Base-by-base conservation (phyloP, 345 rosid genomes). In the Citrus medica region DNA sequence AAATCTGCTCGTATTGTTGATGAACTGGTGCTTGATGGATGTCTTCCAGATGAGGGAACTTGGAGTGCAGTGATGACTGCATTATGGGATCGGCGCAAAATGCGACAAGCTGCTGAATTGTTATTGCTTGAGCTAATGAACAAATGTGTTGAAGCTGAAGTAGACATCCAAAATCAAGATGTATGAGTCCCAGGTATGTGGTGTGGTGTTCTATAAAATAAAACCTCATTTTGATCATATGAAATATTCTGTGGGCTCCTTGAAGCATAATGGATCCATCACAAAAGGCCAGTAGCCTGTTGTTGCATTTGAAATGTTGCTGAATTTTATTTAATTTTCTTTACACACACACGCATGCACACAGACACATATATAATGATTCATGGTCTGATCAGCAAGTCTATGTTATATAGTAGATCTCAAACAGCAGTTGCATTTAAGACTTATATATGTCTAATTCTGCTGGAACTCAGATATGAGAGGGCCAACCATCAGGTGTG, bases 11-110 rank as follows among this genome's bases (percentile, higher is more conserved):
- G 82, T 33, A 78, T 92, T 82, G 74, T 91, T n/a, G 83, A 92
- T 42, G 96, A 93, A 78, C 90, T 91, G 92, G 83, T 87, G 48
- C 30, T 37, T 66, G 97, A 95, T 79, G 97, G 97, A 61, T 89
- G 92, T 75, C 78, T 83, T 62, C 92, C 93, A 33, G 85, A 81
- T 12, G 79, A 79, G 82, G 91, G 81, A 81, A 86, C 77, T 42
- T 93, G 97, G 99, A 81, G 46, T 67, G 67, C 73, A 56, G 61
- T 92, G 37, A 33, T 91, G 74, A 67, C 78, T 66, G 86, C 85
- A 76, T 85, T 90, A 72, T 85, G 85, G 85, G 89, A 84, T 75
- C 77, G 67, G 67, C 69, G 10, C 14, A 80, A 75, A 58, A 82
- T 84, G 60, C 59, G 71, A 46, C 80, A 83, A 81, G 81, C 82